phyloP scores from a whole-genome alignment of 1,284 basidiomycete genomes.

The Malassezia arunalokei region DNA sequence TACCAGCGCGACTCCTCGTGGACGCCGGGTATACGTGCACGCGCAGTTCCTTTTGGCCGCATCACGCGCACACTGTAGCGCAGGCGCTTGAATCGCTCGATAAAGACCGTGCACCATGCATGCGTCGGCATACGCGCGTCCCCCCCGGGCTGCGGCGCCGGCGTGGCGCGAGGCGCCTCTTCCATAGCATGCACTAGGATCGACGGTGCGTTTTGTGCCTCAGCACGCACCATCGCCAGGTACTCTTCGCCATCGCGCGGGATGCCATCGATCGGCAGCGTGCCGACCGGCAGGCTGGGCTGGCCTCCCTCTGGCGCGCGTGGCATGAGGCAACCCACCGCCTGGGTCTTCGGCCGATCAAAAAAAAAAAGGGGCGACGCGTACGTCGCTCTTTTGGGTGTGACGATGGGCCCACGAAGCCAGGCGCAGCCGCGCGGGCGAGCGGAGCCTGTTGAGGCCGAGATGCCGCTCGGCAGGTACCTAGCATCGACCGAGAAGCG shows the following conservation, averaged over 20 bases:
- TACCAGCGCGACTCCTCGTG: conserved; percentile 10
- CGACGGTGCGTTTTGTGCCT: background rate
- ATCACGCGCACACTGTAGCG: background rate
- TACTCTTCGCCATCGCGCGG: conserved; percentile 36
- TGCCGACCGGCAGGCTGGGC: conserved; percentile 25
- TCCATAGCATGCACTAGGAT: background rate
- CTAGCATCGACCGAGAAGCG: conserved; percentile 52
- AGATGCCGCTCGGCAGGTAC: conserved; percentile 31
- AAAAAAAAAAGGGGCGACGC: background rate
- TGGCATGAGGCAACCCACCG: background rate
- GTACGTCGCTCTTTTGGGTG: background rate
- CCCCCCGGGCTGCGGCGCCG: background rate
- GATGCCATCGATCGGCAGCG: conserved; percentile 23
- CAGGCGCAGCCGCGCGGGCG: background rate
- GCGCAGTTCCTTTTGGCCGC: background rate
- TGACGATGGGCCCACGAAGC: conserved; percentile 9
- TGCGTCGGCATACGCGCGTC: background rate
- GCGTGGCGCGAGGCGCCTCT: too few relatives aligned
- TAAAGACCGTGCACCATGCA: conserved; percentile 11
- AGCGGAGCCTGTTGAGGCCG: conserved; percentile 7
- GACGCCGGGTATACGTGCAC: background rate
- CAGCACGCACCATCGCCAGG: conserved; percentile 30
- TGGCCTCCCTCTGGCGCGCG: conserved; percentile 9
- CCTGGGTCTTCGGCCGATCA: background rate
- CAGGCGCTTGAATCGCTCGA: conserved; percentile 7